A percentile compares a stretch with the other conserved stretches of the same genome.
Conservation (phyloP, 345 rosid species). For the Noccaea bulbosa region DNA sequence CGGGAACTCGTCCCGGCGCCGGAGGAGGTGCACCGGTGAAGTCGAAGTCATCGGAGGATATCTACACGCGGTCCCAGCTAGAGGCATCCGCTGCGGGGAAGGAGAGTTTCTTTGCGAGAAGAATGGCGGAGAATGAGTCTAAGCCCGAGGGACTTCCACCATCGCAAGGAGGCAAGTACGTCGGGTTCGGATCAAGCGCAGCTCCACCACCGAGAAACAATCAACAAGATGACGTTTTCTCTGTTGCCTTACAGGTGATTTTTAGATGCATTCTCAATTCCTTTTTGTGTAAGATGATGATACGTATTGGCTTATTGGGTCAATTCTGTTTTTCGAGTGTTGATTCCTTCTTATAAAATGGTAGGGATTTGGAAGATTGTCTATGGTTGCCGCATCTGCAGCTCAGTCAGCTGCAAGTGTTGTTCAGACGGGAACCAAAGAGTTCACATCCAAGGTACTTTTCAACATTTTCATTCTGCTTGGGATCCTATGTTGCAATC, state of each 20-base stretch:
- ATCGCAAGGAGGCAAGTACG: constrained; percentile 92
- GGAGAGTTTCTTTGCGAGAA: constrained; percentile 78
- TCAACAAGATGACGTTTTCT: constrained; percentile 72
- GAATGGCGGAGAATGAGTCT: constrained; percentile 74
- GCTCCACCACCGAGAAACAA: constrained; percentile 53
- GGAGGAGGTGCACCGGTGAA: constrained; percentile 52
- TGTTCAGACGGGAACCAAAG: constrained; percentile 56
- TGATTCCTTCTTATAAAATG: constrained; percentile 31
- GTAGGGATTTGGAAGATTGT: constrained; percentile 86
- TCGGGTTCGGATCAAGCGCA: constrained; percentile 90
- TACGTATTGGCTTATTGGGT: neutral
- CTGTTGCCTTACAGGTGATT: constrained; percentile 79
- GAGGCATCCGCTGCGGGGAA: constrained; percentile 91
- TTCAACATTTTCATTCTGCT: neutral
- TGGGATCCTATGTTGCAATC: neutral
- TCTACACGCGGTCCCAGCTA: constrained; percentile 67
- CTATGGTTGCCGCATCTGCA: constrained; percentile 81
- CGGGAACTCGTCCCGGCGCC: constrained; percentile 37
- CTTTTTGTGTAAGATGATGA: constrained; percentile 12
- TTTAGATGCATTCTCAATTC: constrained; percentile 13
- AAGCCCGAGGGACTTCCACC: constrained; percentile 93
- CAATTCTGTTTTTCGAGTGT: neutral
- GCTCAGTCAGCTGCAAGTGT: constrained; percentile 69
- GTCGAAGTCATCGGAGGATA: constrained; percentile 84
- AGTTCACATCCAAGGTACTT: constrained; percentile 42